Conservation (phyloP, 805 yeast genomes). For the Phaffomyces antillensis region DNA sequence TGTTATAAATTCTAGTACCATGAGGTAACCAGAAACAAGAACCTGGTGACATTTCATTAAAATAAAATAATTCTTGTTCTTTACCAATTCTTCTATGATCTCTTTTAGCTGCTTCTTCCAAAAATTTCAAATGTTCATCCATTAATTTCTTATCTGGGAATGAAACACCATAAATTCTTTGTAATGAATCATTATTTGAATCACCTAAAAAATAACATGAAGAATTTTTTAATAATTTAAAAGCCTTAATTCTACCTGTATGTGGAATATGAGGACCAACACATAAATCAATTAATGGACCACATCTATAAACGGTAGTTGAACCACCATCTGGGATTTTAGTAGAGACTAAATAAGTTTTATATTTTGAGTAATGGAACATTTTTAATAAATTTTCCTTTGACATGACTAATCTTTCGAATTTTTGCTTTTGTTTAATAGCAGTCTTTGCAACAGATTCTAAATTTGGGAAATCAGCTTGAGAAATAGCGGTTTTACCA, state of each 20-base stretch:
- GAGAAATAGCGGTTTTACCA: slow-evolving; percentile 66
- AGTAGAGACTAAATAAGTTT: slow-evolving; percentile 75
- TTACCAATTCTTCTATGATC: slow-evolving; percentile 95
- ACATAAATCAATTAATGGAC: slow-evolving; percentile 94
- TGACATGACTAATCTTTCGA: slow-evolving; percentile 86
- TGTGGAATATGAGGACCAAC: slow-evolving; percentile 97
- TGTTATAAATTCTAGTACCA: slow-evolving; percentile 95
- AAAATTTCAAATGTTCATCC: slow-evolving; percentile 90
- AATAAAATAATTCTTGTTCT: slow-evolving; percentile 92
- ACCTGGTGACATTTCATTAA: slow-evolving; percentile 97
- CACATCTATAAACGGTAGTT: slow-evolving; percentile 96
- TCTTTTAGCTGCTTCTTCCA: slow-evolving; percentile 93
- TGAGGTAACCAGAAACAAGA: slow-evolving; percentile 98
- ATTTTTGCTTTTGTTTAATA: slow-evolving; percentile 90
- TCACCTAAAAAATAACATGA: slow-evolving; percentile 96
- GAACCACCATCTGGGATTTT: slow-evolving; percentile 95
- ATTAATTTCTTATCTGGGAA: slow-evolving; percentile 97
- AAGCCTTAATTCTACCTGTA: slow-evolving; percentile 92
- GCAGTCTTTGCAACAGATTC: slow-evolving; percentile 86
- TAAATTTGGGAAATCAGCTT: slow-evolving; percentile 73
- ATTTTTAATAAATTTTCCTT: slow-evolving; percentile 87
- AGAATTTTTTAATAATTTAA: slow-evolving; percentile 91
- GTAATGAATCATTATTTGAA: slow-evolving; percentile 85
- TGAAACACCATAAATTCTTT: slow-evolving; percentile 94
- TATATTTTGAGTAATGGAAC: slow-evolving; percentile 95